Base-by-base conservation (phyloP, 2,329 filamentous ascomycete species). In the Fusarium sp. region DNA sequence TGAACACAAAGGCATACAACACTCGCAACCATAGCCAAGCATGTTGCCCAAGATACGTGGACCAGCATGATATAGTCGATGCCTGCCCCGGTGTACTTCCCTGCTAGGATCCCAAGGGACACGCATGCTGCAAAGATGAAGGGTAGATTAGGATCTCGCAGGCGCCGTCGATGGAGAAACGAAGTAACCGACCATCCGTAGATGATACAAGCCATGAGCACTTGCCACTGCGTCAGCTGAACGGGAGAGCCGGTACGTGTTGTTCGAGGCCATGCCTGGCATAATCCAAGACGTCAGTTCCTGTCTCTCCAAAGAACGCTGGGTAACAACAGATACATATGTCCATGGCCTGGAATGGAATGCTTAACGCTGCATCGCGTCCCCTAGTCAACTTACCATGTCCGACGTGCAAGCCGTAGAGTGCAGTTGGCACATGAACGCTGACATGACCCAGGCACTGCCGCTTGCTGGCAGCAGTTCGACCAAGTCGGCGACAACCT, bases 11-110 rank as follows among this genome's bases (percentile, higher is more conserved):
- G 44, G 31, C 50, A 55, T 39, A 55, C 37, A 38, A 52, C 55
- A 36, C 63, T 69, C 23, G 53, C 55, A 31, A 69, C 15, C 67
- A 70, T 70, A 15, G 67, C 66, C 35, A 69, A 19, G 23, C 66
- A 70, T 31, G 65, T 56, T 31, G 67, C 67, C 67, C 67, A 70
- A 9, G 67, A 70, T 23, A 67, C 49, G 38, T 70, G 53, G 25
- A 70, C 63, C 39, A 69, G 41, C 45, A 67, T 47, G 49, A 67
- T 64, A 42, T 69, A 66, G 35, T 63, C 58, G 37, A 57, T 46
- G 45, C 56, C 61, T 65, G 61, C 67, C 33, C 63, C 67, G 3
- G 41, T 46, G 42, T 21, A 58, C 9, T 61, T 57, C 11, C 67
- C 67, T 11, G 43, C 35, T 13, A 62, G 25, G 11, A 65, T 53